Percentiles rank a stretch among this genome's conserved stretches.
phyloP scores from a whole-genome alignment of 441 rosid genomes.

The Monsonia emarginata region DNA sequence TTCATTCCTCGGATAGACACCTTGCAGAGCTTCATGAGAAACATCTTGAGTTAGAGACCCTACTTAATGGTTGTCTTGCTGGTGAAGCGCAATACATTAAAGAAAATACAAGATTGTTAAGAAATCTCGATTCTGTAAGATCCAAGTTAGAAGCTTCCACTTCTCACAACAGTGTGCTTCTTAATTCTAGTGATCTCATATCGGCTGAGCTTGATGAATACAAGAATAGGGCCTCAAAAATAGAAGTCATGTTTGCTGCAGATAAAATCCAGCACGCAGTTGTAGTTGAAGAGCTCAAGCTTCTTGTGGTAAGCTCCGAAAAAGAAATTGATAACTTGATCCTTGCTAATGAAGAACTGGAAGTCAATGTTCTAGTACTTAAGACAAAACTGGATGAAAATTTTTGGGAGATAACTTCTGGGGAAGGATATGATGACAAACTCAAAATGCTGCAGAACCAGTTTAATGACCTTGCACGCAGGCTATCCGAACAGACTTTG shows the following conservation, averaged over 20 bases:
- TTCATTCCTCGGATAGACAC: constrained; percentile 32
- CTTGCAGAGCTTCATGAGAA: constrained; percentile 44
- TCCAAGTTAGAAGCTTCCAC: constrained; percentile 53
- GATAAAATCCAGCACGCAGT: constrained; percentile 30
- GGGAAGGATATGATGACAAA: constrained; percentile 33
- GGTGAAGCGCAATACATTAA: constrained; percentile 40
- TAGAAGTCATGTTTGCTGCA: constrained; percentile 26
- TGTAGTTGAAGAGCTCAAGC: constrained; percentile 47
- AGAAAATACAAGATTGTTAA: constrained; percentile 49
- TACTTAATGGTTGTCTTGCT: constrained; percentile 45
- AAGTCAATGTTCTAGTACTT: constrained; percentile 41
- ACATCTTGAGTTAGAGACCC: constrained; percentile 39
- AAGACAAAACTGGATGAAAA: constrained; percentile 51
- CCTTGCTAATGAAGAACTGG: constrained; percentile 51
- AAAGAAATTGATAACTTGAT: constrained; percentile 51
- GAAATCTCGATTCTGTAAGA: constrained; percentile 36
- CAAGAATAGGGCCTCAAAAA: constrained; percentile 26
- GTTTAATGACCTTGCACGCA: constrained; percentile 51
- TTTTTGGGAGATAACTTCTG: constrained; percentile 26
- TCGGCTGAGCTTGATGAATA: constrained; percentile 43
- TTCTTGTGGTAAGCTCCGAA: constrained; percentile 31
- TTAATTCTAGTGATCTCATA: constrained; percentile 29
- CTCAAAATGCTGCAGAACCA: constrained; percentile 34
- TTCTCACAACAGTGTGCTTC: constrained; percentile 41
- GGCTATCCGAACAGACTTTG: constrained; percentile 66